Base-by-base conservation (phyloP, 345 rosid genomes). In the Carallia pectinifolia region DNA sequence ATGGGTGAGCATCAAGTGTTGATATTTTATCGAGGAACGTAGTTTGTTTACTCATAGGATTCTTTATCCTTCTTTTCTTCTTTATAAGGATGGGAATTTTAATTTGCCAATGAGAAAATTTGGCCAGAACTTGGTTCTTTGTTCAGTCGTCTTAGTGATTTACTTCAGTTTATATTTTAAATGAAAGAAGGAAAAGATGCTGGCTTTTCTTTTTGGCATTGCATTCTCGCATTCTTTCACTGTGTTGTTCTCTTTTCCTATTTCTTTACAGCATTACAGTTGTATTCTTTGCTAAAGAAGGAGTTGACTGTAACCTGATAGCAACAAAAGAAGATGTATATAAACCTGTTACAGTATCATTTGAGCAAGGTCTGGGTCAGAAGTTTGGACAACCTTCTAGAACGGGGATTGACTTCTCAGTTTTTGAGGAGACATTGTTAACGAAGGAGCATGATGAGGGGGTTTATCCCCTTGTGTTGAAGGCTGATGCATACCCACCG, bases 271-370 rank as follows among this genome's bases (percentile, higher is more conserved):
- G 98, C 81, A 84, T 94, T 66, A 87, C 89, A 3, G 72, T 90
- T 50, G 73, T 84, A 19, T 94, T 91, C 84, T 92, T 94, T 58
- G 97, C 90, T 7, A 88, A 91, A 86, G 97, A 94, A 79, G 86
- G 85, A 1, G 92, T 81, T 39, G 75, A 81, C 52, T 88, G 98
- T 65, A 70, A 74, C 69, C 85, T 94, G 30, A 65, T 69, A 7
- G 77, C 96, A 33, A 84, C 86, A 29, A 91, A 86, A 80, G 95
- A 84, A 79, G 76, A 80, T 62, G 44, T 87, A 71, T 66, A 86
- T 54, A 80, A 85, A 52, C 89, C 97, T 8, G 75, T 91, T 58
- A 85, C 81, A 0, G 74, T 88, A 38, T 80, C 81, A 58, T 94
- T 94, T 64, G 85, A 82, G 67, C 80, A 83, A 77, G 97, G 98